A percentile compares a stretch with the other conserved stretches of the same genome.
Evolutionary conservation across 1,284 basidiomycete genomes (phyloP).

Genomic region (Tremellales sp.): DNA sequence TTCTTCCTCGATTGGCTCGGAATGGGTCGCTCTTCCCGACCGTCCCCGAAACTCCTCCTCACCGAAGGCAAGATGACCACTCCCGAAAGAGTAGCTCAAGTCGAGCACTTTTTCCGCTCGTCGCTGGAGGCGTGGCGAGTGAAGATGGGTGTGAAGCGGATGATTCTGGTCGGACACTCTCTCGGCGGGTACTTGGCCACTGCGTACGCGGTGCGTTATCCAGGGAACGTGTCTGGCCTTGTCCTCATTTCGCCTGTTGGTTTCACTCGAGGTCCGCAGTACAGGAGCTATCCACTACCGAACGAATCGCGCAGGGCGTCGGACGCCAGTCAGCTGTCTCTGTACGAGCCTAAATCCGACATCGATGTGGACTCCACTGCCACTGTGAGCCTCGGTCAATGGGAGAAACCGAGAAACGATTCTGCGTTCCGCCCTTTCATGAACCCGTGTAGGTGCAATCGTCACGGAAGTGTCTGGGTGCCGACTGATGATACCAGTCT

Average conservation of each 20-base stretch:
- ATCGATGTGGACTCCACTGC: conserved; percentile 35
- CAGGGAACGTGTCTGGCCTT: conserved; percentile 51
- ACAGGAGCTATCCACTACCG: conserved; percentile 57
- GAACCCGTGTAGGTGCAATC: conserved; percentile 33
- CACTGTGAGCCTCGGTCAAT: conserved; percentile 16
- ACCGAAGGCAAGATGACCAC: conserved; percentile 31
- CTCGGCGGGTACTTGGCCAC: conserved; percentile 80
- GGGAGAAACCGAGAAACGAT: conserved; percentile 22
- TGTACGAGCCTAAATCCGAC: conserved; percentile 20
- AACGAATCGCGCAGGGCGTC: conserved; percentile 9
- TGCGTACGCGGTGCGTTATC: conserved; percentile 81
- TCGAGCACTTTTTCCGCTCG: conserved; percentile 88
- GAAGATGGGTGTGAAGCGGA: conserved; percentile 73
- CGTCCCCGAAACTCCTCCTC: conserved; percentile 36
- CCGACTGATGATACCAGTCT: conserved; percentile 7
- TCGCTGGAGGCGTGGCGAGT: conserved; percentile 85
- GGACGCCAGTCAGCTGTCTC: conserved; percentile 6
- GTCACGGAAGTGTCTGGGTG: too few relatives aligned
- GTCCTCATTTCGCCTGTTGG: conserved; percentile 82
- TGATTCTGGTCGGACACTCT: conserved; percentile 86
- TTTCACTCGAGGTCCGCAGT: conserved; percentile 71
- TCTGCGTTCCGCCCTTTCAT: conserved; percentile 22
- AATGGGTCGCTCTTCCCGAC: conserved; percentile 87
- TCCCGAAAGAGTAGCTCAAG: conserved; percentile 55
- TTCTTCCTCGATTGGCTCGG: conserved; percentile 95